Conservation (phyloP, 2,329 filamentous ascomycete genomes). For the Rhynchosporium secalis region DNA sequence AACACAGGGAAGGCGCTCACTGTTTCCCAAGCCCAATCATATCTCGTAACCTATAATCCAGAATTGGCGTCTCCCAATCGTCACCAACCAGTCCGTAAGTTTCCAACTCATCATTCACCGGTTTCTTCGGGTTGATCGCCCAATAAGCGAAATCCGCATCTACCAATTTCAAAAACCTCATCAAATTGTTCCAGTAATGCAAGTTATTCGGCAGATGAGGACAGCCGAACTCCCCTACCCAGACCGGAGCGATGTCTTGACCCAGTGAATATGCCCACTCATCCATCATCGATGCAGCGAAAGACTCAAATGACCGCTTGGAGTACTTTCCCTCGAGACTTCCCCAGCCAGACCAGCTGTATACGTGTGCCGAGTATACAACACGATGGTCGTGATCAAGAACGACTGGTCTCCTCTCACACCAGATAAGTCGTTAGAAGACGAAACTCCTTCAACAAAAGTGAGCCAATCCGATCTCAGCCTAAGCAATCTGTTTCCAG, state of each 20-base stretch:
- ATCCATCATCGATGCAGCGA: slow-evolving; percentile 59
- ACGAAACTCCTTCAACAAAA: slow-evolving; percentile 67
- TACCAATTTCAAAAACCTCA: slow-evolving; percentile 56
- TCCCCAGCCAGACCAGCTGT: slow-evolving; percentile 71
- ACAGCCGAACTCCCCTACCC: slow-evolving; percentile 68
- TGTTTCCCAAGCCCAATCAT: slow-evolving; percentile 49
- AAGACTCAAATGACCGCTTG: slow-evolving; percentile 61
- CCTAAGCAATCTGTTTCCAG: slow-evolving; percentile 58
- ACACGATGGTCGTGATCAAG: slow-evolving; percentile 56
- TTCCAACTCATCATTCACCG: slow-evolving; percentile 56
- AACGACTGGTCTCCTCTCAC: slow-evolving; percentile 55
- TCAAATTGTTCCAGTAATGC: slow-evolving; percentile 66
- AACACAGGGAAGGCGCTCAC: background rate
- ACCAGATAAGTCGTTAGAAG: slow-evolving; percentile 63
- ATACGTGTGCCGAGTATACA: slow-evolving; percentile 69
- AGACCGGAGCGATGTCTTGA: slow-evolving; percentile 58
- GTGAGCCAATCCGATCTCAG: slow-evolving; percentile 66
- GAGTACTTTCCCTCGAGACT: slow-evolving; percentile 59
- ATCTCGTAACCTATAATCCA: slow-evolving; percentile 64
- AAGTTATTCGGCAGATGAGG: slow-evolving; percentile 53
- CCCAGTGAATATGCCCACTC: slow-evolving; percentile 68
- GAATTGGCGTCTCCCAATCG: slow-evolving; percentile 62
- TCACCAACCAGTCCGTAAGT: slow-evolving; percentile 62
- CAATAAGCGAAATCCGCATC: slow-evolving; percentile 70
- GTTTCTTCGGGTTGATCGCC: slow-evolving; percentile 68